A percentile compares a stretch with the other conserved stretches of the same genome.
Evolutionary conservation across 306 rosid species (phyloP).

Genomic region (Hippophae rhamnoides): DNA sequence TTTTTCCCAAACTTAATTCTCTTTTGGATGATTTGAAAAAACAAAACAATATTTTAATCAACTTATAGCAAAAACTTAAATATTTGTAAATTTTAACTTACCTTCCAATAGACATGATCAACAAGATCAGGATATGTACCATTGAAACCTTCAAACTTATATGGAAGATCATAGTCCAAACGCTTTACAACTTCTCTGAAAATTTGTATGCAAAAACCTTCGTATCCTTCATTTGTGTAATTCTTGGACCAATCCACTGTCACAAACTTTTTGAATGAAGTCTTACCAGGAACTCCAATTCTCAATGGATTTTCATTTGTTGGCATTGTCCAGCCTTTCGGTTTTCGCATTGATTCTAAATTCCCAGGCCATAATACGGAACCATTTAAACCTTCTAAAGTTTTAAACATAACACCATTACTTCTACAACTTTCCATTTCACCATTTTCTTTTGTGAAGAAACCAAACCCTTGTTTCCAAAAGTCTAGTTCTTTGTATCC

Average conservation of each 20-base stretch:
- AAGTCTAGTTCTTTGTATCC: conserved; percentile 36
- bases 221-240: conserved; percentile 9
- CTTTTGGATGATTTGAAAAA: neutral
- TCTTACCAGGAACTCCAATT: conserved; percentile 58
- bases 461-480: conserved; percentile 39
- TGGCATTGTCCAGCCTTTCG: conserved; percentile 65
- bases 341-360: neutral
- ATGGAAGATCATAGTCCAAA: conserved; percentile 42
- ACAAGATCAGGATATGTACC: conserved; percentile 38
- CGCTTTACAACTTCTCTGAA: conserved; percentile 17
- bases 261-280: conserved; percentile 50
- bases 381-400: conserved; percentile 16
- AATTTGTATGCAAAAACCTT: conserved; percentile 52
- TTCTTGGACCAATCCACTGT: conserved; percentile 26
- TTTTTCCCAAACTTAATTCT: too few species aligned
- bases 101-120: conserved; percentile 45
- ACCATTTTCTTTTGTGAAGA: conserved; percentile 6
- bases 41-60: too few species aligned
- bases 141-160: conserved; percentile 20
- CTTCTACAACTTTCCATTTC: neutral
- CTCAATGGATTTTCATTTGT: conserved; percentile 30
- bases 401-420: conserved; percentile 5
- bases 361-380: conserved; percentile 66
- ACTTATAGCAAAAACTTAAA: neutral
- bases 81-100: conserved; percentile 8